Percentiles rank a stretch among this genome's conserved stretches.
Conservation (phyloP, 805 yeast genomes). For the Metschnikowia proteae region DNA sequence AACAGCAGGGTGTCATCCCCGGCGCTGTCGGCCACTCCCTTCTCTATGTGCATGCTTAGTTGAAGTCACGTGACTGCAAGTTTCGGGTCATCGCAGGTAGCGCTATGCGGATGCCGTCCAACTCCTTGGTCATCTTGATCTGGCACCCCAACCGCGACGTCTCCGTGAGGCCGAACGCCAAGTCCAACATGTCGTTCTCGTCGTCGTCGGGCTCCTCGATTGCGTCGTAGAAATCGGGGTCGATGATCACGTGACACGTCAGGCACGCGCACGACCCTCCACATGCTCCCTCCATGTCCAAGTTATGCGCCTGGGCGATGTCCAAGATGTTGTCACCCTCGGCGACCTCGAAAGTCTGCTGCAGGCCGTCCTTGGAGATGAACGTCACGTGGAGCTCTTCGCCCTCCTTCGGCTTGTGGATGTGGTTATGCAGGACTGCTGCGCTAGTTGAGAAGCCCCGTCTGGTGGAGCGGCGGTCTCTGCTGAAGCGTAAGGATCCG, state of each 20-base stretch:
- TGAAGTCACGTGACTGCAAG: constrained; percentile 77
- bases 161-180: constrained; percentile 96
- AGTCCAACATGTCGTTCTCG: constrained; percentile 96
- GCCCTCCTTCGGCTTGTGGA: constrained; percentile 88
- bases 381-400: constrained; percentile 82
- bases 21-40: not conserved
- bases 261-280: constrained; percentile 99
- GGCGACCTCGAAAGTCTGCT: constrained; percentile 75
- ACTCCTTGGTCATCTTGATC: constrained; percentile 79
- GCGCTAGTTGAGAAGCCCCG: not conserved
- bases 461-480: no score
- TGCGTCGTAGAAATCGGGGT: constrained; percentile 87
- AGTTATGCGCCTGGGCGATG: constrained; percentile 87
- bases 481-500: no score
- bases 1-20: no score
- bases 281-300: constrained; percentile 98
- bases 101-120: constrained; percentile 93
- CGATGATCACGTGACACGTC: constrained; percentile 94
- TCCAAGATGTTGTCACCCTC: constrained; percentile 91
- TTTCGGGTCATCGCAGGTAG: constrained; percentile 97
- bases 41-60: constrained; percentile 20
- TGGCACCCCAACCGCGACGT: constrained; percentile 96
- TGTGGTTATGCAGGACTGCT: constrained; percentile 68
- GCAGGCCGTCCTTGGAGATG: constrained; percentile 87
- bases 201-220: constrained; percentile 96